These are phyloP conservation scores for Moesziomyces parantarcticus DNA, from an alignment of 1,284 basidiomycete species.

Conservation along the genomic window DNA sequence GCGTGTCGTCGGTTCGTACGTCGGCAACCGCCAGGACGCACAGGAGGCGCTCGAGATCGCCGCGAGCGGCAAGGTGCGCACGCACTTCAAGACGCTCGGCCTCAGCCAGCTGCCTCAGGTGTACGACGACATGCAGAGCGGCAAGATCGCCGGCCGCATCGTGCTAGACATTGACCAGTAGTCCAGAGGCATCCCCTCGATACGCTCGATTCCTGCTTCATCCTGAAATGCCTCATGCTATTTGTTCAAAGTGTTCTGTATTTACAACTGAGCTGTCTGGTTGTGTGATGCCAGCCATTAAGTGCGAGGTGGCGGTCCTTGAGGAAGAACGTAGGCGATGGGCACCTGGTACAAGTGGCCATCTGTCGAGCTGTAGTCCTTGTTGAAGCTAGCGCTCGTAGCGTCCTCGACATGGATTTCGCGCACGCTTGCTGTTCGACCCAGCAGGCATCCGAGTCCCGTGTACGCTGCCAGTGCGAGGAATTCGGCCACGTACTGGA, in stretches of 20 bases:
- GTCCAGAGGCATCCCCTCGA: too few species aligned
- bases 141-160: conserved; percentile 75
- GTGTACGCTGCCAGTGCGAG: conserved; percentile 10
- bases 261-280: too few species aligned
- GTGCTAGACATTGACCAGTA: conserved; percentile 72
- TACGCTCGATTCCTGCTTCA: too few species aligned
- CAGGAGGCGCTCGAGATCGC: conserved; percentile 76
- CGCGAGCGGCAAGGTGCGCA: conserved; percentile 76
- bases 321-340: too few species aligned
- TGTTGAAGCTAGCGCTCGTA: not conserved
- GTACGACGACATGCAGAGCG: conserved; percentile 73
- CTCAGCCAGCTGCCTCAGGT: conserved; percentile 73
- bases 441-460: conserved; percentile 9
- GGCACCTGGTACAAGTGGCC: too few species aligned
- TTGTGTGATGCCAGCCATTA: too few species aligned
- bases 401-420: conserved; percentile 1
- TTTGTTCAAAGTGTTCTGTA: too few species aligned
- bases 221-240: too few species aligned
- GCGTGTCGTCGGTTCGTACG: conserved; percentile 79
- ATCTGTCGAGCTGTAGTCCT: too few species aligned
- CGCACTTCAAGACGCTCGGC: conserved; percentile 72
- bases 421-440: not conserved
- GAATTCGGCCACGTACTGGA: conserved; percentile 24
- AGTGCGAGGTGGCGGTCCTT: too few species aligned
- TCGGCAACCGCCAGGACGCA: conserved; percentile 71